Conservation (phyloP, 495 filamentous ascomycete genomes). For the Baudoinia panamericana region DNA sequence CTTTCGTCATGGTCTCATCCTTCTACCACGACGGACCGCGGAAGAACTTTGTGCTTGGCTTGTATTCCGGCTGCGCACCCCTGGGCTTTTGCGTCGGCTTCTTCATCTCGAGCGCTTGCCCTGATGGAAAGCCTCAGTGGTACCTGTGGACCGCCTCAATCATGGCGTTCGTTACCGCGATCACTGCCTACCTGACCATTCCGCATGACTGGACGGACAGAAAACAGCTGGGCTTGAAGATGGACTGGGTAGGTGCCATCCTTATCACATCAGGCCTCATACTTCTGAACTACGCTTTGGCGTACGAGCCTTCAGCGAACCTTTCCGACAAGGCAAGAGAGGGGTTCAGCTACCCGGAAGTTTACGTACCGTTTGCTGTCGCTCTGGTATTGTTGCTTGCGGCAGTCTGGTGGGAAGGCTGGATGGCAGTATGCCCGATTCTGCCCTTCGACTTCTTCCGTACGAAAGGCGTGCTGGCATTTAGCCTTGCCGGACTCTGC, state of each 20-base stretch:
- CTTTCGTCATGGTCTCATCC: constrained; percentile 68
- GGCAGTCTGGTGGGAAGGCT: constrained; percentile 63
- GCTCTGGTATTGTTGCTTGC: constrained; percentile 43
- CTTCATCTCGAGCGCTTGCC: constrained; percentile 58
- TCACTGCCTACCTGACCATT: constrained; percentile 49
- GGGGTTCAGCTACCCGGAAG: constrained; percentile 60
- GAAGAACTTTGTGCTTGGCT: constrained; percentile 72
- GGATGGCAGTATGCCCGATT: constrained; percentile 58
- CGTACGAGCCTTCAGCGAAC: constrained; percentile 33
- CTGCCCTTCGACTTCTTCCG: constrained; percentile 64
- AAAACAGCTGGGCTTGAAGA: constrained; percentile 35
- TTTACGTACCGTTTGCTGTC: constrained; percentile 45
- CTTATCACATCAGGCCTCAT: constrained; percentile 56
- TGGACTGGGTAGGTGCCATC: constrained; percentile 59
- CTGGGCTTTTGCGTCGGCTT: constrained; percentile 75
- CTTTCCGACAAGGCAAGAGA: constrained; percentile 44
- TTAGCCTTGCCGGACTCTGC: constrained; percentile 56
- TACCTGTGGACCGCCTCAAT: constrained; percentile 69
- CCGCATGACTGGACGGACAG: constrained; percentile 48
- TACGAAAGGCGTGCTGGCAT: constrained; percentile 55
- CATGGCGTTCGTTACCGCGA: constrained; percentile 37
- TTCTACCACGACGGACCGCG: constrained; percentile 71
- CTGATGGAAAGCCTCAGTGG: constrained; percentile 55
- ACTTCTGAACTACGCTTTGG: constrained; percentile 66
- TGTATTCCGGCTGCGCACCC: constrained; percentile 67